phyloP scores from a whole-genome alignment of 805 yeast species.

The Vanderwaltozyma tropicalis region DNA sequence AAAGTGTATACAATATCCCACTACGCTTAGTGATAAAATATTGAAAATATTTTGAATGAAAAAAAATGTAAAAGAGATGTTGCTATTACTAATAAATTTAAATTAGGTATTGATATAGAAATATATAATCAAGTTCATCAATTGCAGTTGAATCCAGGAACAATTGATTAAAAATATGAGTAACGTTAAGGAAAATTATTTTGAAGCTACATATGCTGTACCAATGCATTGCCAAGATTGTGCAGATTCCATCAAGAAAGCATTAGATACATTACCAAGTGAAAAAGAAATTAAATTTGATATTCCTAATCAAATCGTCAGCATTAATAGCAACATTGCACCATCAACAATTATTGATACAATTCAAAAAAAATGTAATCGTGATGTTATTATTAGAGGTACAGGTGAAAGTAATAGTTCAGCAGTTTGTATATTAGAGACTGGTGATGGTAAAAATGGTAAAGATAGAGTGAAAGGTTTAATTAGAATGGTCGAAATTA shows the following conservation, averaged over 20 bases:
- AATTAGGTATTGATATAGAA: too few relatives aligned
- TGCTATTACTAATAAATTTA: too few relatives aligned
- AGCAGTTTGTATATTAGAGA: conserved; percentile 82
- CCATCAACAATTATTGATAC: conserved; percentile 66
- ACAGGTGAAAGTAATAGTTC: conserved; percentile 81
- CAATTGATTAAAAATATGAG: too few relatives aligned
- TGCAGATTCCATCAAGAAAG: conserved; percentile 45
- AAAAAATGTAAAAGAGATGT: too few relatives aligned
- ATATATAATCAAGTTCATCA: too few relatives aligned
- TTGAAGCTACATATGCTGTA: conserved; percentile 71
- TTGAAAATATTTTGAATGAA: too few relatives aligned
- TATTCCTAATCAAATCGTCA: conserved; percentile 48
- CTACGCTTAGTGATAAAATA: too few relatives aligned
- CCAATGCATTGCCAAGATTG: conserved; percentile 74
- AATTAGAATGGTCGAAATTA: conserved; percentile 69
- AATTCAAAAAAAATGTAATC: conserved; percentile 56
- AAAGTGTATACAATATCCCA: too few relatives aligned
- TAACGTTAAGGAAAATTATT: background rate
- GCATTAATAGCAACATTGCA: conserved; percentile 57
- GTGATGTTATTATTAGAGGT: conserved; percentile 87
- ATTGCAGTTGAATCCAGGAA: too few relatives aligned
- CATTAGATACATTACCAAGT: conserved; percentile 43
- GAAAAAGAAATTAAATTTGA: conserved; percentile 47
- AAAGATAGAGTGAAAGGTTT: conserved; percentile 77
- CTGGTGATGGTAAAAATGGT: conserved; percentile 45